phyloP scores from a whole-genome alignment of 2,329 filamentous ascomycete genomes.

The Epichloe typhina region DNA sequence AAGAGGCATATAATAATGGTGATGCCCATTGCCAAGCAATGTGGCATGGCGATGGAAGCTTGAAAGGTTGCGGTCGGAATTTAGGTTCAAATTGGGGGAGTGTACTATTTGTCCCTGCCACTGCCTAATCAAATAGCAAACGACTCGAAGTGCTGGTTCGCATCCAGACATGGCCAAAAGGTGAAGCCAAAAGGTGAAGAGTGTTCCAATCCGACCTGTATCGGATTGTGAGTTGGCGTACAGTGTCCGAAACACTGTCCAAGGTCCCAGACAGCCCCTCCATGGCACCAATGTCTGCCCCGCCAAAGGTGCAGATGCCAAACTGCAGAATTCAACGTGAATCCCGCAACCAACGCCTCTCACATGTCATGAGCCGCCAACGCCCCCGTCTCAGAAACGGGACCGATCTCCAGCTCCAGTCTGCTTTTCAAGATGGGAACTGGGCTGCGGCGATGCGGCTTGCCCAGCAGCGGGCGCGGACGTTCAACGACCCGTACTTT shows the following conservation, averaged over 20 bases:
- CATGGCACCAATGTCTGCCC: neutral
- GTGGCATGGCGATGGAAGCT: neutral
- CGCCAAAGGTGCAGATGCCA: neutral
- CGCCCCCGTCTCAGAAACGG: conserved; percentile 31
- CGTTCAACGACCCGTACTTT: conserved; percentile 41
- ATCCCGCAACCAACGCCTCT: neutral
- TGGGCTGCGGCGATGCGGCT: conserved; percentile 38
- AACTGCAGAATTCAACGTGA: neutral
- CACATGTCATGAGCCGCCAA: conserved; percentile 20
- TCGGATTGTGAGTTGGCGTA: neutral
- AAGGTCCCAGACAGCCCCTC: neutral
- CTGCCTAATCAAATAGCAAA: neutral
- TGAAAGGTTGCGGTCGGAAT: too few relatives aligned
- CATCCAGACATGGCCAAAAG: too few relatives aligned
- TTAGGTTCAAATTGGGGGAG: too few relatives aligned
- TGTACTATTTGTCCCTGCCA: neutral
- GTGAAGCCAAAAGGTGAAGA: too few relatives aligned
- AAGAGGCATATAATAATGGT: neutral
- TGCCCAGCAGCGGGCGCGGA: conserved; percentile 36
- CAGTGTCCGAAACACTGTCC: neutral
- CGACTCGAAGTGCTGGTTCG: too few relatives aligned
- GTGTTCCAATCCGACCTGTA: too few relatives aligned
- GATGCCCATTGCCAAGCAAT: neutral
- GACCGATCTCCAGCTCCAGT: conserved; percentile 41
- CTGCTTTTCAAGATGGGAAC: conserved; percentile 40